Conservation (phyloP, 306 rosid species). For the Sicyos edulis region DNA sequence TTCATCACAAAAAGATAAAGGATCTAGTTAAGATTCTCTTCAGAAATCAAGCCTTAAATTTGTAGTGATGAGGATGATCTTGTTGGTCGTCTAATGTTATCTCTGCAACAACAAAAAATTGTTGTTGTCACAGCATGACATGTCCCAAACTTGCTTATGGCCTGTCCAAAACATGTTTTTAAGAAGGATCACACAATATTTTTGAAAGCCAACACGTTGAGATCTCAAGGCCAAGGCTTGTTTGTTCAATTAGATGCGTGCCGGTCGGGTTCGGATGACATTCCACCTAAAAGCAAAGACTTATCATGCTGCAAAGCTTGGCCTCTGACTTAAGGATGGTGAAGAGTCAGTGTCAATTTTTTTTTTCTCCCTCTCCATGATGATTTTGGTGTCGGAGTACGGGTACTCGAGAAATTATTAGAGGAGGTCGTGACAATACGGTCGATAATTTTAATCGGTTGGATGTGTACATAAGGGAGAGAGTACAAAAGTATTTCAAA, state of each 20-base stretch:
- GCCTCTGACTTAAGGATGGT: not conserved
- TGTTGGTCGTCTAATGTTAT: not conserved
- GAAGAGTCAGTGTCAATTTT: not conserved
- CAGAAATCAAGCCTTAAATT: not conserved
- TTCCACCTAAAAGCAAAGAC: not conserved
- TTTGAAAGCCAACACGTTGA: not conserved
- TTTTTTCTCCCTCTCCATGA: not conserved
- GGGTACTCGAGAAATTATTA: no score
- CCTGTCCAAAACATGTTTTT: slow-evolving; percentile 15
- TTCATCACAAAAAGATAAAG: not conserved
- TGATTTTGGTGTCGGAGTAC: not conserved
- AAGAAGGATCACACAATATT: not conserved
- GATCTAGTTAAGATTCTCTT: not conserved
- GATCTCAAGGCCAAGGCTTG: not conserved
- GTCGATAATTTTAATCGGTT: no score
- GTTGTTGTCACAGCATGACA: slow-evolving; percentile 9
- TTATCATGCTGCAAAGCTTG: not conserved
- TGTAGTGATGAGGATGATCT: not conserved
- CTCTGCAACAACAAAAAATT: no score
- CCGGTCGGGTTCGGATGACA: slow-evolving; percentile 2
- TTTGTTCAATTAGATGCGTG: not conserved
- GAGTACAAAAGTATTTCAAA: no score
- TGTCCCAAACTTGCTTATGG: slow-evolving; percentile 5
- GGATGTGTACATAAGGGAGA: no score
- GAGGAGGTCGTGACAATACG: no score